These are phyloP conservation scores for Bimuria novae-zelandiae DNA, from an alignment of 2,329 filamentous ascomycete genomes.

Conservation along the genomic window DNA sequence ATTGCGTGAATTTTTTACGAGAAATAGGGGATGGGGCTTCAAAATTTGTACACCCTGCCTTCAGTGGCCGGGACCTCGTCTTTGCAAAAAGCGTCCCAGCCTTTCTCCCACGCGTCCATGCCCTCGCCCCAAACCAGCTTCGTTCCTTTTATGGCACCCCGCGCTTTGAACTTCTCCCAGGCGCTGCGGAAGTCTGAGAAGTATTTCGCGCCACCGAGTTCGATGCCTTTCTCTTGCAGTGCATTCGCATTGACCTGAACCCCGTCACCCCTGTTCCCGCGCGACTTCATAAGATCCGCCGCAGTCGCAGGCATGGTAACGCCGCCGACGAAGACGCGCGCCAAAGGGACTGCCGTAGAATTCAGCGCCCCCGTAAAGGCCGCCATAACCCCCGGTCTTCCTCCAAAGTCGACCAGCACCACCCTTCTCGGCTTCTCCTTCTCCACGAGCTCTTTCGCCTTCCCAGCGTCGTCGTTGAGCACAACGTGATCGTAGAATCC, in stretches of 20 bases:
- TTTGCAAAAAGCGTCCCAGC: conserved; percentile 29
- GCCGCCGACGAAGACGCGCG: conserved; percentile 22
- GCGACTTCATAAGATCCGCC: conserved; percentile 7
- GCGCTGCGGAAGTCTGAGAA: conserved; percentile 20
- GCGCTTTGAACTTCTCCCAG: conserved; percentile 23
- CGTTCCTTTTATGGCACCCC: conserved; percentile 17
- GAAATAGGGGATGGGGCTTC: no score
- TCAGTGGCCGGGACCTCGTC: conserved; percentile 24
- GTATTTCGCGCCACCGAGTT: conserved; percentile 20
- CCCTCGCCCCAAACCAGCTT: conserved; percentile 27
- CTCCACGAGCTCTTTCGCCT: conserved; percentile 3
- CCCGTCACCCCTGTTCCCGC: neutral
- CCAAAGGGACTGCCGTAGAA: conserved; percentile 7
- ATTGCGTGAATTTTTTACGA: no score
- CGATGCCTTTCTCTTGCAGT: conserved; percentile 29
- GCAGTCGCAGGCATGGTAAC: conserved; percentile 17
- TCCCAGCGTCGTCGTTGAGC: conserved; percentile 18
- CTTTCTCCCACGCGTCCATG: conserved; percentile 25
- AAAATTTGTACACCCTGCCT: conserved; percentile 23
- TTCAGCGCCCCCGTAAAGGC: conserved; percentile 17
- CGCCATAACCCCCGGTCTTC: conserved; percentile 14
- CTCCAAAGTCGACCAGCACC: conserved; percentile 30
- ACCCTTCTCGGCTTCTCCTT: conserved; percentile 8
- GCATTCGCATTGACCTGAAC: conserved; percentile 25
- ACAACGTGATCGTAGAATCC: conserved; percentile 26